Evolutionary conservation across 306 rosid genomes (phyloP).

Genomic region (Cucurbita moschata): DNA sequence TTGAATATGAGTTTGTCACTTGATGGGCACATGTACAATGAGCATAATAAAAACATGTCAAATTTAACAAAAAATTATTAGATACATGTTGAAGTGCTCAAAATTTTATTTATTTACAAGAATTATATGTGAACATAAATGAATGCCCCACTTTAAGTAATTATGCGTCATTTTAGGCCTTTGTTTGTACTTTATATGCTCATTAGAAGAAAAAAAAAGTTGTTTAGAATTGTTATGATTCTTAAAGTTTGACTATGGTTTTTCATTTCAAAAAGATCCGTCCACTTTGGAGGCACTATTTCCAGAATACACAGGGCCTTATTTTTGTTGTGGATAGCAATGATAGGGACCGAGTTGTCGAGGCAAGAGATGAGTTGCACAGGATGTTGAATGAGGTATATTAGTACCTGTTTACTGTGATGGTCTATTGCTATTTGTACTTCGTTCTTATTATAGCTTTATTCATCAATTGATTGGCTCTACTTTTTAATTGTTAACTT

Average conservation of each 20-base stretch:
- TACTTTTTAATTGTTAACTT: not conserved
- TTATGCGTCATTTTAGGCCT: not conserved
- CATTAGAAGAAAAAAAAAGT: not conserved
- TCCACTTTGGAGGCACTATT: slow-evolving; percentile 98
- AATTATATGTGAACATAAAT: not conserved
- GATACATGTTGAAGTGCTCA: no score
- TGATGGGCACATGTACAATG: not conserved
- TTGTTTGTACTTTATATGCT: not conserved
- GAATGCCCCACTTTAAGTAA: not conserved
- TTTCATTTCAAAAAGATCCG: slow-evolving; percentile 47
- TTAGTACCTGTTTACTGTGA: not conserved
- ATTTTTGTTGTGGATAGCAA: slow-evolving; percentile 97
- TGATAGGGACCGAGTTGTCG: slow-evolving; percentile 87
- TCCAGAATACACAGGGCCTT: slow-evolving; percentile 98
- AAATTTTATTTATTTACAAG: not conserved
- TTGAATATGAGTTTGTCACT: not conserved
- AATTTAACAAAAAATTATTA: not conserved
- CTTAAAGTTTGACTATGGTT: not conserved
- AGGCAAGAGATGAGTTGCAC: slow-evolving; percentile 98
- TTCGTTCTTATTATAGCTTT: not conserved
- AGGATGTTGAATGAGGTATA: slow-evolving; percentile 94
- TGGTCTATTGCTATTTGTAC: not conserved
- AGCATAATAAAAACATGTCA: not conserved
- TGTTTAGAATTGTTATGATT: not conserved
- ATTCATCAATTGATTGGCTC: not conserved